A percentile compares a stretch with the other conserved stretches of the same genome.
These are phyloP conservation scores for Oryza australiensis DNA, from an alignment of 176 grass and related monocot genomes.

Conservation along the genomic window DNA sequence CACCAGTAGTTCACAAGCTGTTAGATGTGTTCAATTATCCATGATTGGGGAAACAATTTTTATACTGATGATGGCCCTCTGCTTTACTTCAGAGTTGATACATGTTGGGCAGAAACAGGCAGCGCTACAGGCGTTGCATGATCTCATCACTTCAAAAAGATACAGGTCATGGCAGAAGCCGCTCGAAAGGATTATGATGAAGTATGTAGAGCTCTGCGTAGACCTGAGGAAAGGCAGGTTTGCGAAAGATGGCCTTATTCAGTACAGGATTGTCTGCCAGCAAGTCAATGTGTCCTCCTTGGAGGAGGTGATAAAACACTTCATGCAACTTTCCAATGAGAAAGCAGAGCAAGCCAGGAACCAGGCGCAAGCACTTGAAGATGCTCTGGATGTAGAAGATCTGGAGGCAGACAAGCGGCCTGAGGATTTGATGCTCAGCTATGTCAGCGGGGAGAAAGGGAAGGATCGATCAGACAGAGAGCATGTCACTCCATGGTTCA, in stretches of 20 bases:
- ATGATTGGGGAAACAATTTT: background rate
- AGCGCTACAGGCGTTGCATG: constrained; percentile 88
- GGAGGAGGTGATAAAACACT: constrained; percentile 97
- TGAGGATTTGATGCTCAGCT: constrained; percentile 96
- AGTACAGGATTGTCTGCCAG: constrained; percentile 95
- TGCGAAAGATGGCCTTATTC: constrained; percentile 97
- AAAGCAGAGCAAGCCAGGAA: constrained; percentile 77
- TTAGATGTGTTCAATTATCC: background rate
- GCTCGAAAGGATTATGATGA: constrained; percentile 96
- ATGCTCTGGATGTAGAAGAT: constrained; percentile 97
- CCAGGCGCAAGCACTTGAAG: constrained; percentile 80
- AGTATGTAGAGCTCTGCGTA: constrained; percentile 92
- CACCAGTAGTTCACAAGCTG: background rate
- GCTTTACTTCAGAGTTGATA: constrained; percentile 65
- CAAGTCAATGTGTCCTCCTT: constrained; percentile 93
- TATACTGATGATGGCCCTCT: constrained; percentile 18
- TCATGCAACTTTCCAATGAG: constrained; percentile 89
- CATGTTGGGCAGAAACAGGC: constrained; percentile 99
- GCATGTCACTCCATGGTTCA: constrained; percentile 93
- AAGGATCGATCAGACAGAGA: constrained; percentile 94
- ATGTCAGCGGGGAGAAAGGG: constrained; percentile 93
- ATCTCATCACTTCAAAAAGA: constrained; percentile 95
- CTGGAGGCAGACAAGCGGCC: constrained; percentile 93
- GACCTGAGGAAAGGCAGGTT: constrained; percentile 90
- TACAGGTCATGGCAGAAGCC: constrained; percentile 95